Base-by-base conservation (phyloP, 345 rosid genomes). In the Isatis tinctoria region DNA sequence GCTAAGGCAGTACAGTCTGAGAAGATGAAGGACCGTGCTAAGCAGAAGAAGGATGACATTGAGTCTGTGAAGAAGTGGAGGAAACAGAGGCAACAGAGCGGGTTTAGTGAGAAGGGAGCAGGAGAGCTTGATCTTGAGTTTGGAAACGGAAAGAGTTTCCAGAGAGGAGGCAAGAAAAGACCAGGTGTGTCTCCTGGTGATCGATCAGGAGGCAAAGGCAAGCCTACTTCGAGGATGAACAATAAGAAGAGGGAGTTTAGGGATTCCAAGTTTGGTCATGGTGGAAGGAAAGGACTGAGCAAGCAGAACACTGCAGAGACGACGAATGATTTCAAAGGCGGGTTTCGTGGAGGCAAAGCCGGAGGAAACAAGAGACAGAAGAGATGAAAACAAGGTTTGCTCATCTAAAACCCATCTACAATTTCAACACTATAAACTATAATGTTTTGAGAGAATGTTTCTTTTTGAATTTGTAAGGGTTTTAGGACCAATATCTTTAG, bases 41-140 rank as follows among this genome's bases (percentile, higher is more conserved):
- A 85, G 67, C 90, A 90, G 84, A 91, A 88, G 69, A 89, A 88
- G 69, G 82, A 78, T 10, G 95, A 80, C 22, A 88, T 91, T 35
- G 96, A 91, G 78, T 10, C 87, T 32, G 96, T 94, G 36, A 88
- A 88, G 86, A 87, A 86, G 73, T 87, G 93, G 93, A 87, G 97
- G 83, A 90, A 94, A 72, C 94, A 87, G 80, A 88, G 96, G 83
- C 91, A 94, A 79, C 88, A 83, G 73, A 91, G 91, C 18, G 93
- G 97, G 48, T 88, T 86, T 73, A 71, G 89, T 13, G 83, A 81
- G 56, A 85, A 89, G 69, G 91, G 37, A 0, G 70, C 63, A 0
- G 83, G 81, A 14, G 90, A 83, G 10, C 52, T 80, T 48, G 87
- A 84, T 53, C 83, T 92, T 17, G 76, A 83, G 39, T 94, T 94